Evolutionary conservation across 164 flowering plant species (phyloP).

Genomic region (Nelumbo lutea): DNA sequence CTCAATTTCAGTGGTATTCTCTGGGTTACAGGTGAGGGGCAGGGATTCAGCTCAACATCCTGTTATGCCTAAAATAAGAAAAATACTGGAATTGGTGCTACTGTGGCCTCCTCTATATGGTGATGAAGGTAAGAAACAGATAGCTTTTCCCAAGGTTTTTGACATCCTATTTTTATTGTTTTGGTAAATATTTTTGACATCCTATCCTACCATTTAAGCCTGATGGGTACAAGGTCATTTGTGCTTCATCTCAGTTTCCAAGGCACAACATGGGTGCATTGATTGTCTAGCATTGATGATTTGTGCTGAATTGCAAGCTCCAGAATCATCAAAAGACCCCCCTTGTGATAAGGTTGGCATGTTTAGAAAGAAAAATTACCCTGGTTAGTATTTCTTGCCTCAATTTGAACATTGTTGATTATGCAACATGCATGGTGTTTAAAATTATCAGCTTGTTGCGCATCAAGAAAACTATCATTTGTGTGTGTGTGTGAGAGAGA

Average conservation of each 20-base stretch:
- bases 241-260: slow-evolving; percentile 47
- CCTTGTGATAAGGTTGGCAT: slow-evolving; percentile 7
- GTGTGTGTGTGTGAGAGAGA: too few species aligned
- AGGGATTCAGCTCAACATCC: slow-evolving; percentile 38
- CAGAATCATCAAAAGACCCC: slow-evolving; percentile 18
- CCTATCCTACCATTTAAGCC: slow-evolving; percentile 1
- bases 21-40: slow-evolving; percentile 43
- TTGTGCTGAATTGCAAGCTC: slow-evolving; percentile 62
- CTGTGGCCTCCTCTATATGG: slow-evolving; percentile 58
- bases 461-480: slow-evolving; percentile 4
- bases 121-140: slow-evolving; percentile 51
- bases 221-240: slow-evolving; percentile 5
- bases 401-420: not conserved
- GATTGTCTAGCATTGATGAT: slow-evolving; percentile 83
- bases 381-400: slow-evolving; percentile 16
- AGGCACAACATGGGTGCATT: slow-evolving; percentile 88
- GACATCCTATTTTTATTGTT: not conserved
- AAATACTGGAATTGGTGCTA: slow-evolving; percentile 41
- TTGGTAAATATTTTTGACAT: too few species aligned
- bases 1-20: slow-evolving; percentile 4
- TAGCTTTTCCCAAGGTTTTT: not conserved
- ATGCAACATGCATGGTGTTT: not conserved
- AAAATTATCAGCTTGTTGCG: slow-evolving; percentile 1
- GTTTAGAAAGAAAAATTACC: slow-evolving; percentile 12
- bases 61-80: slow-evolving; percentile 36